phyloP scores from a whole-genome alignment of 2,329 filamentous ascomycete species.

The Chalara sp. region DNA sequence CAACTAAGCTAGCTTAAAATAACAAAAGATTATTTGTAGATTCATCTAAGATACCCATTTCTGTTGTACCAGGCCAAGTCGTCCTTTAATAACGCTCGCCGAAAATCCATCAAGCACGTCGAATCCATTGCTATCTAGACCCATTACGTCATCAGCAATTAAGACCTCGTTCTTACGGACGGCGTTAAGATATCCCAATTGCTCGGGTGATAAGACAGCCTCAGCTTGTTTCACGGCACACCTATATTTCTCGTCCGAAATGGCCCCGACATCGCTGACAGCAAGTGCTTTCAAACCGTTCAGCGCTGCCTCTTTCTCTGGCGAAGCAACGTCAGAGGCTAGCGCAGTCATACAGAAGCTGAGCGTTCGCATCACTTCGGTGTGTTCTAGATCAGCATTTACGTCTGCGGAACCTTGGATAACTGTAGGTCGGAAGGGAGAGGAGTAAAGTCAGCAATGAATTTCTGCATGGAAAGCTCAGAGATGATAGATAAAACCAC shows the following conservation, averaged over 20 bases:
- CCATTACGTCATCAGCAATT: background rate
- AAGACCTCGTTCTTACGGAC: background rate
- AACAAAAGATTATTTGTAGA: too few relatives aligned
- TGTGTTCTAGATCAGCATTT: background rate
- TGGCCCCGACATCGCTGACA: too few relatives aligned
- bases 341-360: background rate
- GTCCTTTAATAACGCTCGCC: background rate
- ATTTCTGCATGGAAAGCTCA: too few relatives aligned
- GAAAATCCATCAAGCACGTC: background rate
- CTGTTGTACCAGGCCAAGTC: background rate
- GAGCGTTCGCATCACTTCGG: background rate
- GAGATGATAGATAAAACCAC: too few relatives aligned
- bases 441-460: background rate
- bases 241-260: background rate
- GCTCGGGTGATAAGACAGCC: background rate
- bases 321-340: background rate
- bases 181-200: background rate
- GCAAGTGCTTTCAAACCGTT: background rate
- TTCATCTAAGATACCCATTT: too few relatives aligned
- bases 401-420: background rate
- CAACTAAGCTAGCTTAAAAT: too few relatives aligned
- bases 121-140: background rate
- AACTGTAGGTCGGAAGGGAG: background rate
- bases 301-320: background rate
- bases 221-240: background rate